These are phyloP conservation scores for Daldinia sp. DNA, from an alignment of 2,329 filamentous ascomycete species.

Conservation along the genomic window DNA sequence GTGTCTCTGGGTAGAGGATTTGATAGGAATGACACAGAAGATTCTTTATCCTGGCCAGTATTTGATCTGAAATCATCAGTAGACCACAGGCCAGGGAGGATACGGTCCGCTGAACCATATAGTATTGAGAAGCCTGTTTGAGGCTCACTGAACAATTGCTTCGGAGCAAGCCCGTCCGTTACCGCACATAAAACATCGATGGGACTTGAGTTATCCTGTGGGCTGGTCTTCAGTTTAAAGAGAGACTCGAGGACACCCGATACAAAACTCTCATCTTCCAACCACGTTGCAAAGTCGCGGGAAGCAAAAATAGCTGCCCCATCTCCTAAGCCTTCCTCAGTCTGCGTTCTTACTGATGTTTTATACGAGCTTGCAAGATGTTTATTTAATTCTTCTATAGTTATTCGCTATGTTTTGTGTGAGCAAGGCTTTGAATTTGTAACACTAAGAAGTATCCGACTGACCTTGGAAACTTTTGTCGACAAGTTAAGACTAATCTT, in stretches of 20 bases:
- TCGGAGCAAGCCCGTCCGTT: conserved; percentile 61
- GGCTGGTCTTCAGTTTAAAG: conserved; percentile 12
- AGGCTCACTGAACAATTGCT: conserved; percentile 43
- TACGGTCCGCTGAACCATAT: conserved; percentile 50
- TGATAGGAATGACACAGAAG: conserved; percentile 54
- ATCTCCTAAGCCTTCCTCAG: conserved; percentile 39
- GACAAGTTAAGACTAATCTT: conserved; percentile 38
- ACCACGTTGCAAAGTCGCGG: conserved; percentile 56
- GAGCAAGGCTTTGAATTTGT: conserved; percentile 1
- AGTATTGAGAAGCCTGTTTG: conserved; percentile 61
- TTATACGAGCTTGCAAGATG: conserved; percentile 15
- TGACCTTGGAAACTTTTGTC: conserved; percentile 37
- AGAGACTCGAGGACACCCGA: conserved; percentile 44
- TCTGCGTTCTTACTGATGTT: not conserved
- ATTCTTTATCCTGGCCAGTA: conserved; percentile 47
- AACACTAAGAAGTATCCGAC: not conserved
- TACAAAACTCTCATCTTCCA: conserved; percentile 57
- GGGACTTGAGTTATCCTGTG: conserved; percentile 26
- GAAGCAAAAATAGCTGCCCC: conserved; percentile 61
- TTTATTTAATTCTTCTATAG: conserved; percentile 20
- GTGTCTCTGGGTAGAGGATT: conserved; percentile 40
- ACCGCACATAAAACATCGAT: conserved; percentile 63
- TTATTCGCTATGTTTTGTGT: conserved; percentile 19
- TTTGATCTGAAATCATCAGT: conserved; percentile 38
- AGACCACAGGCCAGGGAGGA: conserved; percentile 59